These are phyloP conservation scores for Alternaria ventricosa DNA, from an alignment of 2,329 filamentous ascomycete genomes.

Conservation along the genomic window DNA sequence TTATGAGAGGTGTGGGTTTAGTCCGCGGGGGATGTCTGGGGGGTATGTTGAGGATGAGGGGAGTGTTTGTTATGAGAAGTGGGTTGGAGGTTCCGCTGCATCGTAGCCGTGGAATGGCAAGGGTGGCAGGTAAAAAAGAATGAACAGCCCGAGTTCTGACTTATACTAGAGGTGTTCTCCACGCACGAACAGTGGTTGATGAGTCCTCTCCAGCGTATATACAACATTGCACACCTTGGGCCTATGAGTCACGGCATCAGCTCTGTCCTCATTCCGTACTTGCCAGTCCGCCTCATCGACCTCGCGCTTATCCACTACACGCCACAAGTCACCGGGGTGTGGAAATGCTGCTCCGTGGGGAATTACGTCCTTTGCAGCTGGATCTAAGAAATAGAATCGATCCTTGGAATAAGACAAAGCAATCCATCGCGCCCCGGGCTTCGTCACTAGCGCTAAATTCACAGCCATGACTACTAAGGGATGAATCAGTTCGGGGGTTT, in stretches of 20 bases:
- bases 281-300: constrained; percentile 34
- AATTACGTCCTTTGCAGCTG: constrained; percentile 11
- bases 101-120: neutral
- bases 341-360: constrained; percentile 43
- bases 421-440: constrained; percentile 49
- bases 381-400: constrained; percentile 45
- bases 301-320: constrained; percentile 41
- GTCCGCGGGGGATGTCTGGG: neutral
- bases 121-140: neutral
- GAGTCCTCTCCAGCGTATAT: constrained; percentile 49
- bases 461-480: constrained; percentile 50
- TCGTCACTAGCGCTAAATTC: constrained; percentile 49
- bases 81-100: neutral
- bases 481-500: constrained; percentile 34
- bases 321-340: constrained; percentile 48
- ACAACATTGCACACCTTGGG: constrained; percentile 49
- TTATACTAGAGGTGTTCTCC: constrained; percentile 12
- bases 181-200: constrained; percentile 28
- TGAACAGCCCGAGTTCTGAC: neutral
- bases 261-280: constrained; percentile 9
- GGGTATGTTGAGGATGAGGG: neutral
- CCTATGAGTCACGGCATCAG: constrained; percentile 35
- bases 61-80: neutral
- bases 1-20: neutral
- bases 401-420: constrained; percentile 49